Base-by-base conservation (phyloP, 306 rosid genomes). In the Castanopsis chinensis region DNA sequence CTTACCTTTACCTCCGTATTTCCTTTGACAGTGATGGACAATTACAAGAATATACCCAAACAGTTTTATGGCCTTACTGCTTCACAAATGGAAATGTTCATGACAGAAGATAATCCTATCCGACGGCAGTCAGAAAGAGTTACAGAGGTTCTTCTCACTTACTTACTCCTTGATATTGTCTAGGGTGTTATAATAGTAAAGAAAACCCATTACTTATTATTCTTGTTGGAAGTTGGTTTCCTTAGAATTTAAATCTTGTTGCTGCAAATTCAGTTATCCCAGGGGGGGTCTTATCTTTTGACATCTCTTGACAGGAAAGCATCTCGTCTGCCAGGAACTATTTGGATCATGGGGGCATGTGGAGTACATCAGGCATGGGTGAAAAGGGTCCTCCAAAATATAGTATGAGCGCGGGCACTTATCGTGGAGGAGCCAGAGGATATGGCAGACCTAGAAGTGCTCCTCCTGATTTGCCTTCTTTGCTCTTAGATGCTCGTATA, bases 391-490 rank as follows among this genome's bases (percentile, higher is more conserved):
- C 92, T 79, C 65, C 92, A 72, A 86, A 80, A 76, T 88, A 85
- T 86, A 90, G 98, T 86, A 93, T 93, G 98, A 90, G 99, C 71
- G 91, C 78, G 67, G 90, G 89, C 82, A 95, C 91, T 97, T 93
- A 91, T 77, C 88, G 89, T 69, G 97, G 97, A 81, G 96, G 96
- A 69, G 91, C 89, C 58, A 83, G 98, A 83, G 93, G 92, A 71
- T 35, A 55, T 33, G 92, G 96, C 76, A 88, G 99, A 84, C 93
- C 96, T 33, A 84, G 88, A 83, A 85, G 86, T 37, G 89, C 94
- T 74, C 99, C 99, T 49, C 99, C 99, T 6, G 99, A 95, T 90
- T 82, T 95, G 79, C 99, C 99, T 79, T 91, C 99, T 70, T 76
- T 93, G 83, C 97, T 95, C 33, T 82, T 95, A 70, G 98, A 93